Evolutionary conservation across 176 grass and related monocot genomes (phyloP).

Genomic region (Urochloa ruziziensis): DNA sequence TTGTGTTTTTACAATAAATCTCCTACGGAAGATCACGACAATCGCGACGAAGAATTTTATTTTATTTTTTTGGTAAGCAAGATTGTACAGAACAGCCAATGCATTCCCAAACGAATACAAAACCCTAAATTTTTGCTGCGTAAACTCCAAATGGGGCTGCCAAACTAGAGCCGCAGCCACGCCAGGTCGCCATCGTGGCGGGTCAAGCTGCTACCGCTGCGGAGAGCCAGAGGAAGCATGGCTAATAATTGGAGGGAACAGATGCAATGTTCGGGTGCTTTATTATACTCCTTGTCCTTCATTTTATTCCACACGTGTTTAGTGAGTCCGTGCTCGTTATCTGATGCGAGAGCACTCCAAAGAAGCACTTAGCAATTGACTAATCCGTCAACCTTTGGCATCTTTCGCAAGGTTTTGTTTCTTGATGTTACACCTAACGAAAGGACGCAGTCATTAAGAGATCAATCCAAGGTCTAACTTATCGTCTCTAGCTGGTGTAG

Average conservation of each 20-base stretch:
- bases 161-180: too few relatives aligned
- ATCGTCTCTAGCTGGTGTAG: background rate
- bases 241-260: background rate
- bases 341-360: background rate
- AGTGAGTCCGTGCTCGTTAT: background rate
- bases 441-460: background rate
- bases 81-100: background rate
- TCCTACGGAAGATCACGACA: background rate
- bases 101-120: background rate
- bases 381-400: background rate
- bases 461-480: background rate
- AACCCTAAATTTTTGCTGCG: background rate
- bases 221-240: background rate
- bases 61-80: background rate
- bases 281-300: background rate
- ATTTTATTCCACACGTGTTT: constrained; percentile 7
- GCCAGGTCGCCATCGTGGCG: background rate
- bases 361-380: background rate
- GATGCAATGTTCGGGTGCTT: background rate
- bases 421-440: background rate
- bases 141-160: background rate
- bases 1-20: too few relatives aligned
- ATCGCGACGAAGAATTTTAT: background rate
- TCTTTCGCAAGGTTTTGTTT: background rate
- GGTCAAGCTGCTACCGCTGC: background rate